These are phyloP conservation scores for Neospermospora avenae DNA, from an alignment of 2,329 filamentous ascomycete species.

Conservation along the genomic window DNA sequence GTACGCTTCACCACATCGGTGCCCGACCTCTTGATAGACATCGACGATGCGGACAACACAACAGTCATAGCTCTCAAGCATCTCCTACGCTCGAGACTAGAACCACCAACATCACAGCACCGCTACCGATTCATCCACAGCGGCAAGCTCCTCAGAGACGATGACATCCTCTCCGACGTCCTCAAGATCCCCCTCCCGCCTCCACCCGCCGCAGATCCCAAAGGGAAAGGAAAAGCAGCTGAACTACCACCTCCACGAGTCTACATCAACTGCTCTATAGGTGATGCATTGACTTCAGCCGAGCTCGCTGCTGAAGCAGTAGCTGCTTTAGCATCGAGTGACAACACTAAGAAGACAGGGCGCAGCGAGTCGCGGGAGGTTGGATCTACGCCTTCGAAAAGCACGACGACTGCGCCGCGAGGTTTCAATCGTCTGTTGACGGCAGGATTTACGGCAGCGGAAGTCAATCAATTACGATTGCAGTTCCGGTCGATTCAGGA, in stretches of 20 bases:
- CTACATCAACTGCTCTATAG: slow-evolving; percentile 93
- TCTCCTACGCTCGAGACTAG: slow-evolving; percentile 71
- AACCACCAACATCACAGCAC: slow-evolving; percentile 56
- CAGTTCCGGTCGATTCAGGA: slow-evolving; percentile 87
- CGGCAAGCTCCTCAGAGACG: slow-evolving; percentile 80
- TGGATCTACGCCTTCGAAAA: slow-evolving; percentile 9
- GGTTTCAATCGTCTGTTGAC: slow-evolving; percentile 86
- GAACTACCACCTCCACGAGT: slow-evolving; percentile 51
- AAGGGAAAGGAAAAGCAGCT: slow-evolving; percentile 67
- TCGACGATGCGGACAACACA: slow-evolving; percentile 63
- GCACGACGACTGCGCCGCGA: slow-evolving; percentile 55
- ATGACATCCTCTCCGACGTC: slow-evolving; percentile 62
- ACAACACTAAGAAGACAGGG: slow-evolving; percentile 19
- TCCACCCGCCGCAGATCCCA: slow-evolving; percentile 38
- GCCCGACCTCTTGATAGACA: slow-evolving; percentile 77
- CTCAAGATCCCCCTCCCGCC: slow-evolving; percentile 61
- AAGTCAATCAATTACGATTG: slow-evolving; percentile 79
- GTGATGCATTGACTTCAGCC: slow-evolving; percentile 62
- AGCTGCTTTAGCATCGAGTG: slow-evolving; percentile 25
- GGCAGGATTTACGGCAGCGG: slow-evolving; percentile 76
- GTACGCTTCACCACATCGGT: slow-evolving; percentile 87
- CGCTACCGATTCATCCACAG: slow-evolving; percentile 87
- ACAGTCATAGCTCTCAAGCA: slow-evolving; percentile 79
- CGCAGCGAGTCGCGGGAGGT: slow-evolving; percentile 16
- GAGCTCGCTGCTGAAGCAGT: slow-evolving; percentile 68